Conservation (phyloP, 306 rosid genomes). For the Malus orientalis region DNA sequence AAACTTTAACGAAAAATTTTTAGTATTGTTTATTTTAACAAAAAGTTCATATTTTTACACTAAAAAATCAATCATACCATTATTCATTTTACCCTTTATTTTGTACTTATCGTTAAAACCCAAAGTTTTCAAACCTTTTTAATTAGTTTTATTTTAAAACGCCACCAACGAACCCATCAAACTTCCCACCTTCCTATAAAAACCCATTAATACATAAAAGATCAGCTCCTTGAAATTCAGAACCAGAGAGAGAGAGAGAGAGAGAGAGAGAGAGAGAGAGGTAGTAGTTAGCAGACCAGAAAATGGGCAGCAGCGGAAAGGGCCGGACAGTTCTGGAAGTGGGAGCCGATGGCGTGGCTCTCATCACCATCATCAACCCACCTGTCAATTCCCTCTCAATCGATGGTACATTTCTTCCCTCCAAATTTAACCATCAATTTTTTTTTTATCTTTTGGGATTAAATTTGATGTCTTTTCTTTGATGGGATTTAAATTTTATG, state of each 20-base stretch:
- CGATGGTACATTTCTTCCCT: conserved; percentile 46
- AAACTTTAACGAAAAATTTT: too few relatives aligned
- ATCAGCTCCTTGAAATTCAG: background rate
- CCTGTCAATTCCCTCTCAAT: conserved; percentile 93
- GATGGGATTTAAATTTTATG: background rate
- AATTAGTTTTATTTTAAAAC: too few relatives aligned
- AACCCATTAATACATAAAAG: background rate
- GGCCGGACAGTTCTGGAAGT: conserved; percentile 66
- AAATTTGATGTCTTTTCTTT: background rate
- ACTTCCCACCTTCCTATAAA: background rate
- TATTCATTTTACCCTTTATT: too few relatives aligned
- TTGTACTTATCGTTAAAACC: too few relatives aligned
- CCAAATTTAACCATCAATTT: background rate
- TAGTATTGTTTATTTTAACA: too few relatives aligned
- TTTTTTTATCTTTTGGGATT: background rate
- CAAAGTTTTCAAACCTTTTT: too few relatives aligned
- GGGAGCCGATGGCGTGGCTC: conserved; percentile 82
- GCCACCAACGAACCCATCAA: background rate
- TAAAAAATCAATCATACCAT: too few relatives aligned
- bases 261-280: background rate
- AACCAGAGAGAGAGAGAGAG: background rate
- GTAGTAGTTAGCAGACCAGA: background rate
- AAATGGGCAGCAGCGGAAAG: conserved; percentile 46
- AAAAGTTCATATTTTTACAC: too few relatives aligned
- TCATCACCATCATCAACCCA: conserved; percentile 87